Conservation (phyloP, 805 yeast genomes). For the Teunomyces funiuensis region DNA sequence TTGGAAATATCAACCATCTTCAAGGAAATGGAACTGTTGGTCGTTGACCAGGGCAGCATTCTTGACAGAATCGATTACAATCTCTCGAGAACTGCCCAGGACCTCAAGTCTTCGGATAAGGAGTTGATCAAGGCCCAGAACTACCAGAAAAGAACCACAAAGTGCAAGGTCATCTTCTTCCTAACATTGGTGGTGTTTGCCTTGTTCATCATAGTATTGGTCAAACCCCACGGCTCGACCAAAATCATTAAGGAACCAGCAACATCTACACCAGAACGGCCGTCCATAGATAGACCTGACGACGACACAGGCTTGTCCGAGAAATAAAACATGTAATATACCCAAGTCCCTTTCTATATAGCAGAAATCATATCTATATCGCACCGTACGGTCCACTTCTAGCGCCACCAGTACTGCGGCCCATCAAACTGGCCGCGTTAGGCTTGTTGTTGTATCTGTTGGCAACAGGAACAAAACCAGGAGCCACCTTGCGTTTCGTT, state of each 20-base stretch:
- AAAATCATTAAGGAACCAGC: slow-evolving; percentile 21
- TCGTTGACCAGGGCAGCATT: slow-evolving; percentile 93
- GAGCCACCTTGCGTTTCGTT: slow-evolving; percentile 20
- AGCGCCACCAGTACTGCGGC: slow-evolving; percentile 13
- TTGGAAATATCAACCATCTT: slow-evolving; percentile 90
- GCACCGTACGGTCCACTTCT: slow-evolving; percentile 25
- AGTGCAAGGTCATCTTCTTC: slow-evolving; percentile 82
- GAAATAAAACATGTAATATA: slow-evolving; percentile 2
- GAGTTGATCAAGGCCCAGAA: slow-evolving; percentile 74
- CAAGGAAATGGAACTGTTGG: slow-evolving; percentile 86
- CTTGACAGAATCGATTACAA: slow-evolving; percentile 94
- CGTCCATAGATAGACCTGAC: slow-evolving; percentile 8
- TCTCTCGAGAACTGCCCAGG: slow-evolving; percentile 72
- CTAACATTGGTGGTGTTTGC: slow-evolving; percentile 70
- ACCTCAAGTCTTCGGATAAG: slow-evolving; percentile 72
- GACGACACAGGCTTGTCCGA: neutral
- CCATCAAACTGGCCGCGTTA: slow-evolving; percentile 15
- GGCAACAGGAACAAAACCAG: slow-evolving; percentile 23
- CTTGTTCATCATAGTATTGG: slow-evolving; percentile 64
- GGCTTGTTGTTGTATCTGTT: slow-evolving; percentile 14
- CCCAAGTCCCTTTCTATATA: slow-evolving; percentile 2
- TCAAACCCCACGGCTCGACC: slow-evolving; percentile 53
- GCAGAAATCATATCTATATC: slow-evolving; percentile 6
- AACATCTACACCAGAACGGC: slow-evolving; percentile 10
- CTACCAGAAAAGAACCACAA: slow-evolving; percentile 86